These are phyloP conservation scores for Cyphellophora attinorum DNA, from an alignment of 2,329 filamentous ascomycete species.

Conservation along the genomic window DNA sequence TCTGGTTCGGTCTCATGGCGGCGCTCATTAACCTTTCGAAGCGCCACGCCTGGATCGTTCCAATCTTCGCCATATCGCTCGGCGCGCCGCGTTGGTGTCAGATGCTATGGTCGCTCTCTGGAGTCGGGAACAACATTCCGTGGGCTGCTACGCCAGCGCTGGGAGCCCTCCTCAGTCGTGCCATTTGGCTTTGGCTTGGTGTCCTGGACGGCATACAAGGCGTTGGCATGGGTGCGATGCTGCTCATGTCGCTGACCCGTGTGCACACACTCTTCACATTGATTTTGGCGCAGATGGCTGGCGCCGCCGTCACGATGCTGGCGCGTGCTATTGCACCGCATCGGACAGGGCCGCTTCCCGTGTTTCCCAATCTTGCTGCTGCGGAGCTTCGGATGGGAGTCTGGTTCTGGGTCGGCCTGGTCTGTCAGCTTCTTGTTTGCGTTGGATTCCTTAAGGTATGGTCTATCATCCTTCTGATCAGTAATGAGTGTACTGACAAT, in stretches of 20 bases:
- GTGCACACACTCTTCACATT: constrained; percentile 47
- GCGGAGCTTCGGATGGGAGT: constrained; percentile 25
- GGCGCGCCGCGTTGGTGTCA: constrained; percentile 50
- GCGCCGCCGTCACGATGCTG: constrained; percentile 43
- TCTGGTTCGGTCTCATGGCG: constrained; percentile 33
- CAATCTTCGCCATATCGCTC: constrained; percentile 49
- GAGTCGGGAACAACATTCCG: constrained; percentile 44
- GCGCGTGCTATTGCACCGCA: constrained; percentile 45
- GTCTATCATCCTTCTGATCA: constrained; percentile 24
- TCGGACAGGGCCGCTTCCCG: constrained; percentile 39
- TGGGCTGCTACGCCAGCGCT: constrained; percentile 39
- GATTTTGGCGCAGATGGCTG: constrained; percentile 44
- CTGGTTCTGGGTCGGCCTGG: constrained; percentile 45
- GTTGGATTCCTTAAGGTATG: constrained; percentile 41
- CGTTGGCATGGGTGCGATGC: constrained; percentile 50
- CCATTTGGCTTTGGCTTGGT: constrained; percentile 50
- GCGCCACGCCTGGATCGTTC: constrained; percentile 47
- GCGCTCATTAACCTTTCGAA: constrained; percentile 38
- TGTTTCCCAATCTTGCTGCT: constrained; percentile 42
- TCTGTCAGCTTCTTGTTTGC: constrained; percentile 43
- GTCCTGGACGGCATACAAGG: constrained; percentile 48
- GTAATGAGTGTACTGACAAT: background rate
- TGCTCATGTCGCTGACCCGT: constrained; percentile 47
- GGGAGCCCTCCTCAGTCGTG: constrained; percentile 36
- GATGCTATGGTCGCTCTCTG: constrained; percentile 46